Conservation (phyloP, 2,329 filamentous ascomycete genomes). For the Coniella lustricola region DNA sequence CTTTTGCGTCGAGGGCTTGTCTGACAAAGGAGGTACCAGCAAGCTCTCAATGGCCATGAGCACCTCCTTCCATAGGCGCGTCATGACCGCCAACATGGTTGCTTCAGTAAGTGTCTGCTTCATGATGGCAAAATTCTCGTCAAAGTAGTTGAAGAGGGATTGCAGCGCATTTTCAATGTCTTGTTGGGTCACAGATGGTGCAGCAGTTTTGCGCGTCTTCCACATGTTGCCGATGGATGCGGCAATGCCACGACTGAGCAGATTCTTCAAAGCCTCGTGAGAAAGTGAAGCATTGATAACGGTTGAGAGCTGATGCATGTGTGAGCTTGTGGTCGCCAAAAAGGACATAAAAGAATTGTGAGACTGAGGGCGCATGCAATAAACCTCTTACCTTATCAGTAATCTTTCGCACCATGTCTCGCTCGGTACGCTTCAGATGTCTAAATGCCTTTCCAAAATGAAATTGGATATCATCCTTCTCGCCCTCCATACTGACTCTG, state of each 20-base stretch:
- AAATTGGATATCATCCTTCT: slow-evolving; percentile 96
- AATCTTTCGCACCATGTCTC: slow-evolving; percentile 96
- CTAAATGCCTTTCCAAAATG: slow-evolving; percentile 97
- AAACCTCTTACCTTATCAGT: slow-evolving; percentile 77
- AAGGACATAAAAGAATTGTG: neutral
- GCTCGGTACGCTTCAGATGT: slow-evolving; percentile 87
- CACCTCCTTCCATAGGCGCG: slow-evolving; percentile 94
- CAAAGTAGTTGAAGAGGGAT: slow-evolving; percentile 87
- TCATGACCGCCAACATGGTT: slow-evolving; percentile 99
- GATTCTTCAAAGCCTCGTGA: slow-evolving; percentile 64
- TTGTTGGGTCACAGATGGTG: slow-evolving; percentile 55
- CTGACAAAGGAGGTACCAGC: slow-evolving; percentile 86
- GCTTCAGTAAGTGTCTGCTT: slow-evolving; percentile 89
- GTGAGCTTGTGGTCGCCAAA: neutral
- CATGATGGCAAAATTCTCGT: slow-evolving; percentile 99
- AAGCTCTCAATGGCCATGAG: slow-evolving; percentile 84
- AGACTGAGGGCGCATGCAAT: no score
- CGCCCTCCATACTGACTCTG: slow-evolving; percentile 96
- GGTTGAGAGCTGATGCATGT: slow-evolving; percentile 60
- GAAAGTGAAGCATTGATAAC: slow-evolving; percentile 91
- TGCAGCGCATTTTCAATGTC: slow-evolving; percentile 78
- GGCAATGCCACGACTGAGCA: slow-evolving; percentile 64
- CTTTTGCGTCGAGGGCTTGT: slow-evolving; percentile 83
- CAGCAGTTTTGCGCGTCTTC: slow-evolving; percentile 51
- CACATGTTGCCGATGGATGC: slow-evolving; percentile 66